Evolutionary conservation across 2,329 filamentous ascomycete genomes (phyloP).

Genomic region (Cytospora piceicola): DNA sequence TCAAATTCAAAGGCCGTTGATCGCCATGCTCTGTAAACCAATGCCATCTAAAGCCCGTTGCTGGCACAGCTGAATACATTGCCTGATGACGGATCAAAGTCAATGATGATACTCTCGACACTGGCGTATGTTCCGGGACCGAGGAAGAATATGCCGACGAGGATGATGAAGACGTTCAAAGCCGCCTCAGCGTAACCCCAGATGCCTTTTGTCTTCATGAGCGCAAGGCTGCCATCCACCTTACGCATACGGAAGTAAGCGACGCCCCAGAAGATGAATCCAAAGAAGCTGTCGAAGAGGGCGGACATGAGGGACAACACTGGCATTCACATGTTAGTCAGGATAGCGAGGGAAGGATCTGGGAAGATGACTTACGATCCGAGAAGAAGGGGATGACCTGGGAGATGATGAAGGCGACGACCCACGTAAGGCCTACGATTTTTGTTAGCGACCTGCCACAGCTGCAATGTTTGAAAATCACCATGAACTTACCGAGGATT

Average conservation of each 20-base stretch:
- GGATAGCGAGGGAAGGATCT: slow-evolving; percentile 37
- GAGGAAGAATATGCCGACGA: slow-evolving; percentile 79
- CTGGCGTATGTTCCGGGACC: slow-evolving; percentile 80
- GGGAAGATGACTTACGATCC: slow-evolving; percentile 55
- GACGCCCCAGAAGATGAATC: slow-evolving; percentile 93
- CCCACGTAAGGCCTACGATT: slow-evolving; percentile 66
- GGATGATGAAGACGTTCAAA: slow-evolving; percentile 74
- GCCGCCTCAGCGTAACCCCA: slow-evolving; percentile 57
- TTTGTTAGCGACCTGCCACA: slow-evolving; percentile 20
- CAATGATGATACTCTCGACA: slow-evolving; percentile 74
- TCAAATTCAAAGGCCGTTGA: background rate
- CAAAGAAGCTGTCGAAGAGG: slow-evolving; percentile 90
- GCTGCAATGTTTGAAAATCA: background rate
- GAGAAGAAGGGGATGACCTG: slow-evolving; percentile 94
- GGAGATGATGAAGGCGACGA: slow-evolving; percentile 89
- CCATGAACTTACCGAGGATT: slow-evolving; percentile 62
- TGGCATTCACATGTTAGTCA: slow-evolving; percentile 34
- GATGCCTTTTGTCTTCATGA: slow-evolving; percentile 57
- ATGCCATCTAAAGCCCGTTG: slow-evolving; percentile 61
- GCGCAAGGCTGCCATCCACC: slow-evolving; percentile 61
- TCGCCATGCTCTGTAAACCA: too few relatives aligned
- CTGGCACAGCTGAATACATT: slow-evolving; percentile 74
- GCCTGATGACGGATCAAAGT: slow-evolving; percentile 65
- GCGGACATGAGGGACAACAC: slow-evolving; percentile 79
- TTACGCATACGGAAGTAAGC: slow-evolving; percentile 78